A percentile compares a stretch with the other conserved stretches of the same genome.
phyloP scores from a whole-genome alignment of 2,329 filamentous ascomycete genomes.

The Cordyceps tenuipes region DNA sequence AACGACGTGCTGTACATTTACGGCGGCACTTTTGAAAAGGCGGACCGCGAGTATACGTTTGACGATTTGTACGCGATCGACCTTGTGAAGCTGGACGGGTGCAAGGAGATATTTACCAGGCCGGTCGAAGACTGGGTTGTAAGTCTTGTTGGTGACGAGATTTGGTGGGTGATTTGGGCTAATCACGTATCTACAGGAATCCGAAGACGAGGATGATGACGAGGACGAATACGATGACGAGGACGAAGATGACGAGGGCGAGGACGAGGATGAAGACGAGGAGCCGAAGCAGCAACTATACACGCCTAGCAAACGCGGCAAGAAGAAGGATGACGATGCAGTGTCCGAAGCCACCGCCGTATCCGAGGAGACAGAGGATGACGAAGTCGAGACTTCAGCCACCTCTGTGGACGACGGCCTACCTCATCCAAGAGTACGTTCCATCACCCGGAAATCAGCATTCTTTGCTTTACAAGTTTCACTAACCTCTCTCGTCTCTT shows the following conservation, averaged over 20 bases:
- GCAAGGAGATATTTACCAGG: conserved; percentile 80
- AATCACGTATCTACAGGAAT: conserved; percentile 35
- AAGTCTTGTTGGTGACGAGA: conserved; percentile 21
- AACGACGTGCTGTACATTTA: conserved; percentile 91
- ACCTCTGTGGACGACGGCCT: conserved; percentile 62
- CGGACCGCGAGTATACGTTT: conserved; percentile 89
- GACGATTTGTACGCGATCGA: conserved; percentile 92
- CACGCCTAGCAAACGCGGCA: conserved; percentile 49
- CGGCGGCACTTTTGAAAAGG: conserved; percentile 91
- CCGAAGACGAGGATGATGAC: conserved; percentile 51
- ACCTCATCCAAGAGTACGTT: conserved; percentile 55
- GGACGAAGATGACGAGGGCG: conserved; percentile 43
- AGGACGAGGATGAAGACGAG: conserved; percentile 41
- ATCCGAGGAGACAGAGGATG: conserved; percentile 29
- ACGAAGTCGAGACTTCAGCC: conserved; percentile 38
- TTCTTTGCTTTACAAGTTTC: too few relatives aligned
- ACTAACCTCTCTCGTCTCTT: not conserved
- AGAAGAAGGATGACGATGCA: conserved; percentile 40
- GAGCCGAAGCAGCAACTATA: conserved; percentile 33
- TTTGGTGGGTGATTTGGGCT: conserved; percentile 28
- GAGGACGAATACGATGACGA: conserved; percentile 48
- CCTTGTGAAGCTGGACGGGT: conserved; percentile 88
- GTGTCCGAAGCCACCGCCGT: conserved; percentile 24
- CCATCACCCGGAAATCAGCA: too few relatives aligned
- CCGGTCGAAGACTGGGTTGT: conserved; percentile 79